Conservation (phyloP, 495 filamentous ascomycete species). For the Halenospora varia region DNA sequence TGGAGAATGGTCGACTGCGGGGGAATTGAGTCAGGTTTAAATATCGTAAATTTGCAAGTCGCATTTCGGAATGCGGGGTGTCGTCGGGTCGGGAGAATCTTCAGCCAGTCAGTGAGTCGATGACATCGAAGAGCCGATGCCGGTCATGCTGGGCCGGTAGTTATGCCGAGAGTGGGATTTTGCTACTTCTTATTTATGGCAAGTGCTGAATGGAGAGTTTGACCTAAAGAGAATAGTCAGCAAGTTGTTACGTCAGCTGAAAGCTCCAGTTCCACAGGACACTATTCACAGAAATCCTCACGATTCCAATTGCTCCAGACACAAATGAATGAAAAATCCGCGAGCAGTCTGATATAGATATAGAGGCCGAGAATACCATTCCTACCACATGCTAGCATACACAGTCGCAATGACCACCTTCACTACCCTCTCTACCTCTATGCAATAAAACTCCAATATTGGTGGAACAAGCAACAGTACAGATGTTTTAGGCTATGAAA, state of each 20-base stretch:
- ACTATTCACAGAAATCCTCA: too few species aligned
- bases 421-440: conserved; percentile 23
- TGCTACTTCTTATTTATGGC: too few species aligned
- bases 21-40: background rate
- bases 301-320: too few species aligned
- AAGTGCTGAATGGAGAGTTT: too few species aligned
- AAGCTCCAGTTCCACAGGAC: too few species aligned
- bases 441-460: conserved; percentile 24
- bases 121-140: background rate
- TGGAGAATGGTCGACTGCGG: background rate
- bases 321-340: too few species aligned
- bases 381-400: conserved; percentile 27
- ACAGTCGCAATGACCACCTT: conserved; percentile 15
- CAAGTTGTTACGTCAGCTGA: too few species aligned
- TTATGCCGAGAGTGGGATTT: too few species aligned
- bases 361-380: conserved; percentile 10
- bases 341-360: too few species aligned
- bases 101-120: background rate
- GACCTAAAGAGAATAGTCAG: too few species aligned
- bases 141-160: background rate
- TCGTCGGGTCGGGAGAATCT: background rate
- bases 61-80: background rate
- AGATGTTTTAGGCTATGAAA: conserved; percentile 22
- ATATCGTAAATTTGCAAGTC: background rate
- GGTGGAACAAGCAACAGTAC: conserved; percentile 26